Evolutionary conservation across 2,329 filamentous ascomycete genomes (phyloP).

Genomic region (Xylaria sp.): DNA sequence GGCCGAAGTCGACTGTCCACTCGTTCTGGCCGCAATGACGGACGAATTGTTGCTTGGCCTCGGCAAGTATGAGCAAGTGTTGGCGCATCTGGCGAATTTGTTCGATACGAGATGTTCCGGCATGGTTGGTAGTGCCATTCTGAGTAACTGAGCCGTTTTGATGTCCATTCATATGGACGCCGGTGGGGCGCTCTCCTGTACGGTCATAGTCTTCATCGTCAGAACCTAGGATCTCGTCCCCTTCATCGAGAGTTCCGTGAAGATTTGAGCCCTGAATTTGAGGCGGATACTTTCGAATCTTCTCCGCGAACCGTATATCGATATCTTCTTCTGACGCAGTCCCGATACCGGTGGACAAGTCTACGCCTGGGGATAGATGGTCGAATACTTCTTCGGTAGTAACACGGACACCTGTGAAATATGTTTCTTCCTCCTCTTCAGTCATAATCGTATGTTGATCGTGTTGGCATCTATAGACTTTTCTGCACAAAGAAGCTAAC

Average conservation of each 20-base stretch:
- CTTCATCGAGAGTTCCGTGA: slow-evolving; percentile 35
- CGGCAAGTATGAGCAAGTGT: slow-evolving; percentile 74
- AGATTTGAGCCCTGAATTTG: slow-evolving; percentile 35
- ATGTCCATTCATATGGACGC: slow-evolving; percentile 38
- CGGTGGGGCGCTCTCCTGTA: slow-evolving; percentile 36
- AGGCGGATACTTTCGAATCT: slow-evolving; percentile 48
- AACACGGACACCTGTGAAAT: slow-evolving; percentile 46
- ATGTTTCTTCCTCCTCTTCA: slow-evolving; percentile 45
- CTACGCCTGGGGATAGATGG: slow-evolving; percentile 56
- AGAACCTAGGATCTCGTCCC: slow-evolving; percentile 40
- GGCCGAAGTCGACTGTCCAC: slow-evolving; percentile 85
- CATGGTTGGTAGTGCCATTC: slow-evolving; percentile 36
- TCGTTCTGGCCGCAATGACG: slow-evolving; percentile 71
- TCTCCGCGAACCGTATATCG: slow-evolving; percentile 54
- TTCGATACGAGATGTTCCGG: slow-evolving; percentile 47
- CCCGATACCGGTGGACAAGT: slow-evolving; percentile 63
- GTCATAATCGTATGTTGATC: slow-evolving; percentile 56
- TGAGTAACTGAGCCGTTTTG: slow-evolving; percentile 22
- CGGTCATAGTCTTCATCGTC: slow-evolving; percentile 46
- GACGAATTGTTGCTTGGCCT: slow-evolving; percentile 72
- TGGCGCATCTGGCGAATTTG: slow-evolving; percentile 68
- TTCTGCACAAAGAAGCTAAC: slow-evolving; percentile 71
- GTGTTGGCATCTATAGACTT: slow-evolving; percentile 69
- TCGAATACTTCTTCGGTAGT: slow-evolving; percentile 63
- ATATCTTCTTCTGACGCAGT: slow-evolving; percentile 51